phyloP scores from a whole-genome alignment of 495 filamentous ascomycete genomes.

The Hypoxylon intermedium region DNA sequence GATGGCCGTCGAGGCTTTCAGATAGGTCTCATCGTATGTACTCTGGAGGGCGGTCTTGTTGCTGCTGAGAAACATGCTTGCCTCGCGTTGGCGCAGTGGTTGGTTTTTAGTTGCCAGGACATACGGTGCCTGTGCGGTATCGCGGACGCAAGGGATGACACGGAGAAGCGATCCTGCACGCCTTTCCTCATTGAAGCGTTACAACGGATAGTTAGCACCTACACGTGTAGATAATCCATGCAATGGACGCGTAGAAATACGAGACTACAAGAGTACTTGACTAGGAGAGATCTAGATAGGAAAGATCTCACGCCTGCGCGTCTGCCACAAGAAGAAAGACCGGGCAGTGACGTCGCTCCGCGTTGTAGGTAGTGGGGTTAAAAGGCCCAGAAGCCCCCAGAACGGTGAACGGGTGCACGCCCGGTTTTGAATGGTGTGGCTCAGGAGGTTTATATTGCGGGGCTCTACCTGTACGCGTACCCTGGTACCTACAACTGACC shows the following conservation, averaged over 20 bases:
- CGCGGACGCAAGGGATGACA: slow-evolving; percentile 7
- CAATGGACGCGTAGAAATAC: slow-evolving; percentile 8
- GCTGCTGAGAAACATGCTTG: slow-evolving; percentile 79
- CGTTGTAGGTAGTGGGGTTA: slow-evolving; percentile 26
- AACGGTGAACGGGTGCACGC: too few relatives aligned
- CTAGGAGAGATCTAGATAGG: slow-evolving; percentile 19
- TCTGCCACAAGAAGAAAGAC: slow-evolving; percentile 12
- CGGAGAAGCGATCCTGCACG: background rate
- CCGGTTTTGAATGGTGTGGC: too few relatives aligned
- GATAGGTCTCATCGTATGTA: slow-evolving; percentile 95
- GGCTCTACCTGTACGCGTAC: background rate
- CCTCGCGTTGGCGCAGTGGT: slow-evolving; percentile 10
- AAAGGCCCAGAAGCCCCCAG: slow-evolving; percentile 1
- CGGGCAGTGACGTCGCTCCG: slow-evolving; percentile 33
- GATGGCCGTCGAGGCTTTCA: slow-evolving; percentile 91
- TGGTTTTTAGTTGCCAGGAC: background rate
- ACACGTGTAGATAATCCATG: background rate
- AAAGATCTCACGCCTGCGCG: slow-evolving; percentile 24
- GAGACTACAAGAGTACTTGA: slow-evolving; percentile 5
- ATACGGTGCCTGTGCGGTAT: slow-evolving; percentile 12
- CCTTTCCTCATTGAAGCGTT: too few relatives aligned
- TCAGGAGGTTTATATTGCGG: background rate
- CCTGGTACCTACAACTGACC: background rate
- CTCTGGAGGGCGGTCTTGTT: slow-evolving; percentile 85
- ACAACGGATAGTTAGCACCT: background rate